These are phyloP conservation scores for Antrodiella citrinella DNA, from an alignment of 768 basidiomycete species.

Conservation along the genomic window DNA sequence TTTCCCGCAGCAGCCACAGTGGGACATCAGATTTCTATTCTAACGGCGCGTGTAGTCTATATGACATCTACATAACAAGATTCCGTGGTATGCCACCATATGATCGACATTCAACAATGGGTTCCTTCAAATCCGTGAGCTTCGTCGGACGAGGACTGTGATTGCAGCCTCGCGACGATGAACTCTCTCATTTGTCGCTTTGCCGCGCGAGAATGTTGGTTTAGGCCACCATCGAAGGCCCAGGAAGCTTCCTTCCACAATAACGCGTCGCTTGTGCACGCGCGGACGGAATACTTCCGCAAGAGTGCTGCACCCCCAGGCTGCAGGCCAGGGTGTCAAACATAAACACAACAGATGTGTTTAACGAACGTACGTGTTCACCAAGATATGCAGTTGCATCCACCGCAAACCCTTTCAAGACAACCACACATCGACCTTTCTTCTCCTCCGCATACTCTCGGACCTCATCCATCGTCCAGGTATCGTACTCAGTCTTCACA, in stretches of 20 bases:
- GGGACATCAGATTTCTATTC: no score
- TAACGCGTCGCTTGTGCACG: not conserved
- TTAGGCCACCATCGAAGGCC: slow-evolving; percentile 67
- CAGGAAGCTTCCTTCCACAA: slow-evolving; percentile 41
- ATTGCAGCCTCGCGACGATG: slow-evolving; percentile 34
- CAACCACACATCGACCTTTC: slow-evolving; percentile 36
- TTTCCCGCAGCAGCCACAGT: no score
- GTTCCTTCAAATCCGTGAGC: no score
- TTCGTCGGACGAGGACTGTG: no score
- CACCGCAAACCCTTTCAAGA: slow-evolving; percentile 53
- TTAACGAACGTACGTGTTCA: slow-evolving; percentile 53
- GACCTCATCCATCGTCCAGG: slow-evolving; percentile 35
- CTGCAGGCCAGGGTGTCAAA: slow-evolving; percentile 26
- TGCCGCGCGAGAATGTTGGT: slow-evolving; percentile 60
- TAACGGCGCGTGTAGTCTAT: no score
- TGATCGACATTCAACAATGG: no score
- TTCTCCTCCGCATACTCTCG: slow-evolving; percentile 27
- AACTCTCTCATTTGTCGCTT: slow-evolving; percentile 39
- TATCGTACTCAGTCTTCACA: slow-evolving; percentile 26
- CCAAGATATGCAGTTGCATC: slow-evolving; percentile 54
- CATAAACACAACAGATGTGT: not conserved
- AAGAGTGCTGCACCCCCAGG: slow-evolving; percentile 55
- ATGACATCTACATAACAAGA: no score
- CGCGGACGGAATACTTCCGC: slow-evolving; percentile 36
- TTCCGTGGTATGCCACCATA: no score